These are phyloP conservation scores for Pseudonitzschia pungens DNA, from an alignment of 108 stramenopile genomes.

Conservation along the genomic window DNA sequence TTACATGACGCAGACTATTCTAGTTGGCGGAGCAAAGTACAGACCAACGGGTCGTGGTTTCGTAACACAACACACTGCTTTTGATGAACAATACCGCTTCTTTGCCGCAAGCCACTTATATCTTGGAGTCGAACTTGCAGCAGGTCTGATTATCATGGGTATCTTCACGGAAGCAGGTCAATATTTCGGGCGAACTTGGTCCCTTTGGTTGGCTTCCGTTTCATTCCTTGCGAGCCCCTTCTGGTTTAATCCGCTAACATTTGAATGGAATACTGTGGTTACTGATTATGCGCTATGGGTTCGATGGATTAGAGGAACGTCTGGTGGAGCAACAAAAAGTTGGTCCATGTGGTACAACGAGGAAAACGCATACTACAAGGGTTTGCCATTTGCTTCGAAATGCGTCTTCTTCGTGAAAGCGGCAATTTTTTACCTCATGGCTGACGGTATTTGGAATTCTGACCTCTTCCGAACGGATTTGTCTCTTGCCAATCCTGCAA, in stretches of 20 bases:
- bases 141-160: conserved; percentile 89
- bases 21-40: conserved; percentile 98
- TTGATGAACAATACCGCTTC: conserved; percentile 96
- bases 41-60: conserved; percentile 98
- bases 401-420: conserved; percentile 79
- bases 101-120: conserved; percentile 97
- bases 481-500: conserved; percentile 61
- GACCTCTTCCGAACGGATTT: conserved; percentile 75
- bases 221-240: conserved; percentile 97
- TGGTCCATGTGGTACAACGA: conserved; percentile 96
- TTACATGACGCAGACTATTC: conserved; percentile 97
- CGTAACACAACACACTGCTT: conserved; percentile 94
- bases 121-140: conserved; percentile 93
- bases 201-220: conserved; percentile 92
- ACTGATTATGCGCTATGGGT: conserved; percentile 85
- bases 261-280: conserved; percentile 91
- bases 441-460: conserved; percentile 82
- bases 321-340: conserved; percentile 82
- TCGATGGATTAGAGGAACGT: conserved; percentile 86
- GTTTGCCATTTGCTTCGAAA: conserved; percentile 78
- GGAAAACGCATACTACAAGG: conserved; percentile 88
- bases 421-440: conserved; percentile 75
- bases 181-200: conserved; percentile 97
- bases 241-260: conserved; percentile 99
- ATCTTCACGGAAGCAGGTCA: conserved; percentile 85